phyloP scores from a whole-genome alignment of 495 filamentous ascomycete species.

The Talaromyces trachyspermus region DNA sequence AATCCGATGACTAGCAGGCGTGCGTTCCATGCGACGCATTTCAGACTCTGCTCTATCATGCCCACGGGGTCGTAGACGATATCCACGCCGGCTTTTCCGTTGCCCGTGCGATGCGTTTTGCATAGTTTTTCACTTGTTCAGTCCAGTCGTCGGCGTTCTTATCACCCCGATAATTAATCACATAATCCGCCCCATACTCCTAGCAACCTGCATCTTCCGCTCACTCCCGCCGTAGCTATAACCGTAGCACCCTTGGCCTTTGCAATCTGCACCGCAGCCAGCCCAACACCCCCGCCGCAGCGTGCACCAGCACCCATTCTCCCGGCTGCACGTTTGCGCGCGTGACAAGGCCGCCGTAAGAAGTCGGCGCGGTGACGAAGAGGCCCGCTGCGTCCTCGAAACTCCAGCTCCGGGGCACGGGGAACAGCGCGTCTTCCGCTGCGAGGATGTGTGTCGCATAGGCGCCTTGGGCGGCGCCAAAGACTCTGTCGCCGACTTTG shows the following conservation, averaged over 20 bases:
- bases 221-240: slow-evolving; percentile 75
- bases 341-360: slow-evolving; percentile 75
- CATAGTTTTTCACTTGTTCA: slow-evolving; percentile 65
- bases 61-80: slow-evolving; percentile 90
- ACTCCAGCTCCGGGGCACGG: slow-evolving; percentile 72
- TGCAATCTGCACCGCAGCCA: slow-evolving; percentile 88
- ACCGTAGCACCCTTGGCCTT: slow-evolving; percentile 87
- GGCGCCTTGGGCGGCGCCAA: slow-evolving; percentile 79
- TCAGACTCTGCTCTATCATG: slow-evolving; percentile 72
- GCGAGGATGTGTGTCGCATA: slow-evolving; percentile 72
- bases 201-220: slow-evolving; percentile 72
- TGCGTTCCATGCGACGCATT: slow-evolving; percentile 88
- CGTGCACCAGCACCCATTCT: slow-evolving; percentile 87
- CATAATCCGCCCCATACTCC: slow-evolving; percentile 77
- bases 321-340: slow-evolving; percentile 68
- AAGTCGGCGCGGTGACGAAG: slow-evolving; percentile 86
- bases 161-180: slow-evolving; percentile 60
- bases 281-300: slow-evolving; percentile 88
- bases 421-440: slow-evolving; percentile 57
- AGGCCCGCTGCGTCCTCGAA: slow-evolving; percentile 81
- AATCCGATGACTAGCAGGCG: slow-evolving; percentile 84
- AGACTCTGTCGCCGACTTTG: slow-evolving; percentile 72
- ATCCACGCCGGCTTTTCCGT: slow-evolving; percentile 64
- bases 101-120: slow-evolving; percentile 45
- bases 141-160: slow-evolving; percentile 72